phyloP scores from a whole-genome alignment of 164 flowering plant species.

The Dillenia suffruticosa region DNA sequence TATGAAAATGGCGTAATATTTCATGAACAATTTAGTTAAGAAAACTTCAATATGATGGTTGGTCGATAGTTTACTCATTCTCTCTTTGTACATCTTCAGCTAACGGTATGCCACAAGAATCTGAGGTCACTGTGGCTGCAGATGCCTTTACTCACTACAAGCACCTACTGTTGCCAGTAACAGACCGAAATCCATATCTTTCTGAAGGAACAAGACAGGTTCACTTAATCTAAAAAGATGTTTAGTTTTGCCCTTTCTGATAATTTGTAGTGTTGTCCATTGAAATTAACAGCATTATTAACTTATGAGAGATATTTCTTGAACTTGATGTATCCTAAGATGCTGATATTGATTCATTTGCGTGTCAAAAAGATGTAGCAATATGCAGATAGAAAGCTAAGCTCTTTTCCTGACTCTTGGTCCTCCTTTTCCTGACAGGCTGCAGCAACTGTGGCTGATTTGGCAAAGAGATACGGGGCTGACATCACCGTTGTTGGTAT shows the following conservation, averaged over 20 bases:
- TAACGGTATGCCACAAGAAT: constrained; percentile 43
- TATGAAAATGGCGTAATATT: no score
- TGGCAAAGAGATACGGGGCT: constrained; percentile 96
- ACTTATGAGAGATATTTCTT: no score
- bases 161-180: constrained; percentile 83
- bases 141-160: constrained; percentile 68
- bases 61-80: no score
- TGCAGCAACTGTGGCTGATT: constrained; percentile 73
- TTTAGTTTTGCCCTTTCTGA: no score
- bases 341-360: not conserved
- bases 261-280: no score
- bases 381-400: no score
- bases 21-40: no score
- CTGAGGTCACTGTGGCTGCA: constrained; percentile 43
- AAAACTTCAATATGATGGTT: no score
- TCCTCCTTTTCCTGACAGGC: constrained; percentile 42
- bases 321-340: not conserved
- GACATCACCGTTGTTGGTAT: constrained; percentile 94
- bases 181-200: constrained; percentile 79
- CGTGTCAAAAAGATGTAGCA: no score
- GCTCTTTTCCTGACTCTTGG: no score
- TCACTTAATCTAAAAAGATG: no score
- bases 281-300: no score
- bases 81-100: constrained; percentile 28
- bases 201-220: constrained; percentile 98